Percentiles rank a stretch among this genome's conserved stretches.
Evolutionary conservation across 371 early-diverging fungal species (phyloP).

Genomic region (Choanephora cucurbitarum): DNA sequence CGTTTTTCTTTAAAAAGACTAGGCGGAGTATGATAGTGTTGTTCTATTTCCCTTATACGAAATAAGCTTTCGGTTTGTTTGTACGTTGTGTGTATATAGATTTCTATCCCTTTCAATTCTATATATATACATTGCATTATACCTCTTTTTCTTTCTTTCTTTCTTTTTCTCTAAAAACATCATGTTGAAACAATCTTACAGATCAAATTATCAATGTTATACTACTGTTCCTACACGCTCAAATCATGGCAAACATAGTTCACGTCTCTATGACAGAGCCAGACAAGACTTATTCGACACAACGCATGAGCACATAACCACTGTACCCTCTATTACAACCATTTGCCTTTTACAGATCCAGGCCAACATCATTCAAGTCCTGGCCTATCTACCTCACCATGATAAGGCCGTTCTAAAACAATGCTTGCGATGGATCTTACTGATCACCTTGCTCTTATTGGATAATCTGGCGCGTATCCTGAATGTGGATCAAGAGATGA

Average conservation of each 20-base stretch:
- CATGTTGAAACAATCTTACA: slow-evolving; percentile 15
- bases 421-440: slow-evolving; percentile 29
- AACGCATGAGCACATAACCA: neutral
- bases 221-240: neutral
- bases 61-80: too few relatives aligned
- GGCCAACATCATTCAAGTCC: slow-evolving; percentile 32
- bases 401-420: slow-evolving; percentile 10
- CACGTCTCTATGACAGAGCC: slow-evolving; percentile 18
- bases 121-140: neutral
- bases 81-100: neutral
- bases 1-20: too few relatives aligned
- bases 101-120: neutral
- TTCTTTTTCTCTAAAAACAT: neutral
- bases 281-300: slow-evolving; percentile 17
- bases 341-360: slow-evolving; percentile 38
- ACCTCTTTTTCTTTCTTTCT: neutral
- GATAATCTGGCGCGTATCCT: slow-evolving; percentile 36
- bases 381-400: slow-evolving; percentile 22
- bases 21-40: neutral
- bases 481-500: slow-evolving; percentile 37
- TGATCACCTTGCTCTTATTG: slow-evolving; percentile 25
- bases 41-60: too few relatives aligned
- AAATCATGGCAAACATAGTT: neutral
- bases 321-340: slow-evolving; percentile 37
- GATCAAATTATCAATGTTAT: neutral